These are phyloP conservation scores for Leccinum boreale DNA, from an alignment of 768 basidiomycete genomes.

Conservation along the genomic window DNA sequence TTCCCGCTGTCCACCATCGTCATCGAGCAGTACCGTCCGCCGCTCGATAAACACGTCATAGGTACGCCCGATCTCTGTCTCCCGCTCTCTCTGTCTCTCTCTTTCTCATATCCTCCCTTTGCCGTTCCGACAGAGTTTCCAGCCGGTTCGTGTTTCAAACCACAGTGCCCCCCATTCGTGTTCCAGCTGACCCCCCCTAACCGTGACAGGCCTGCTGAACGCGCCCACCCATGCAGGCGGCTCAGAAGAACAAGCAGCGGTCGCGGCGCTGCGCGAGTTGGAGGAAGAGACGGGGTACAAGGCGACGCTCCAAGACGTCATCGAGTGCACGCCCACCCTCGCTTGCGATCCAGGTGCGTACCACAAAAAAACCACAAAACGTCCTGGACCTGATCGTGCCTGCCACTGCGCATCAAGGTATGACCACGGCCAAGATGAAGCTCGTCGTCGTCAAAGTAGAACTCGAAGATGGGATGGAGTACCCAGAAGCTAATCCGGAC, in stretches of 20 bases:
- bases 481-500: conserved; percentile 74
- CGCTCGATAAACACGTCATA: conserved; percentile 71
- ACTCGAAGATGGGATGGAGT: conserved; percentile 63
- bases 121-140: conserved; percentile 45
- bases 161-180: no score
- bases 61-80: conserved; percentile 40
- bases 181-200: background rate
- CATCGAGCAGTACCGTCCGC: conserved; percentile 91
- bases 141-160: conserved; percentile 41
- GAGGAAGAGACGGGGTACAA: conserved; percentile 91
- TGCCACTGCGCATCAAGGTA: conserved; percentile 45
- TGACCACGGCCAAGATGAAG: conserved; percentile 94
- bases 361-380: no score
- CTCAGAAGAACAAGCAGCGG: conserved; percentile 63
- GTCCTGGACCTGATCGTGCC: no score
- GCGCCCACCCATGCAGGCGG: conserved; percentile 38
- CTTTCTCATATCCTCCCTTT: background rate
- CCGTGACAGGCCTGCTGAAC: conserved; percentile 69
- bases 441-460: conserved; percentile 70
- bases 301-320: conserved; percentile 48
- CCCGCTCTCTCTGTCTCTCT: background rate
- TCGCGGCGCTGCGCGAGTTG: conserved; percentile 83
- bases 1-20: conserved; percentile 79
- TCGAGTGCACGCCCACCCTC: conserved; percentile 59
- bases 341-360: conserved; percentile 67